These are phyloP conservation scores for Tetradesmus lagerheimii DNA, from an alignment of 139 green algal species.

Conservation along the genomic window DNA sequence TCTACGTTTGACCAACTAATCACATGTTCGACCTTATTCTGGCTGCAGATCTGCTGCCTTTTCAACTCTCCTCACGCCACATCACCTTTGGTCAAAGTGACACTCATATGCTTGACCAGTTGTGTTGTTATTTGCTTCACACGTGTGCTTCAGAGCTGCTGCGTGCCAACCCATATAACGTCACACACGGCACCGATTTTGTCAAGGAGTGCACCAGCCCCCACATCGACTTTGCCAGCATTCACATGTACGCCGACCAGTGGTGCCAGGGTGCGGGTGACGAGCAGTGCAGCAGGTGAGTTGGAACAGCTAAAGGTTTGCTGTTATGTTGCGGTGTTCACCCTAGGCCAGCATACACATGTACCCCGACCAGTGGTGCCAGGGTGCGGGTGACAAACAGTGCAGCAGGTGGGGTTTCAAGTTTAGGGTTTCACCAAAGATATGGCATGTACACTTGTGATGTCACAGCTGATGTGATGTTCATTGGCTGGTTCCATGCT, in stretches of 20 bases:
- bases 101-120: too few relatives aligned
- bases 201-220: slow-evolving; percentile 51
- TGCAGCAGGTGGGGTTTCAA: neutral
- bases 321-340: too few relatives aligned
- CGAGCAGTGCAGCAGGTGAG: neutral
- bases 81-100: too few relatives aligned
- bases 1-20: too few relatives aligned
- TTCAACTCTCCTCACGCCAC: too few relatives aligned
- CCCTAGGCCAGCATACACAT: neutral
- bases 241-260: slow-evolving; percentile 82
- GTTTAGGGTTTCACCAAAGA: too few relatives aligned
- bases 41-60: neutral
- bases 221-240: slow-evolving; percentile 74
- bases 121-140: neutral
- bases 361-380: neutral
- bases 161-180: slow-evolving; percentile 68
- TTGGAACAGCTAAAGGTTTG: too few relatives aligned
- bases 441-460: too few relatives aligned
- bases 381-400: neutral
- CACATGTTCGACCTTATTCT: too few relatives aligned
- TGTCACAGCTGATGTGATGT: too few relatives aligned
- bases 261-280: slow-evolving; percentile 42
- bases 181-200: slow-evolving; percentile 74
- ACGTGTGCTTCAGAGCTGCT: slow-evolving; percentile 59
- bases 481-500: slow-evolving; percentile 16